Evolutionary conservation across 768 basidiomycete genomes (phyloP).

Genomic region (Pluteus cervinus): DNA sequence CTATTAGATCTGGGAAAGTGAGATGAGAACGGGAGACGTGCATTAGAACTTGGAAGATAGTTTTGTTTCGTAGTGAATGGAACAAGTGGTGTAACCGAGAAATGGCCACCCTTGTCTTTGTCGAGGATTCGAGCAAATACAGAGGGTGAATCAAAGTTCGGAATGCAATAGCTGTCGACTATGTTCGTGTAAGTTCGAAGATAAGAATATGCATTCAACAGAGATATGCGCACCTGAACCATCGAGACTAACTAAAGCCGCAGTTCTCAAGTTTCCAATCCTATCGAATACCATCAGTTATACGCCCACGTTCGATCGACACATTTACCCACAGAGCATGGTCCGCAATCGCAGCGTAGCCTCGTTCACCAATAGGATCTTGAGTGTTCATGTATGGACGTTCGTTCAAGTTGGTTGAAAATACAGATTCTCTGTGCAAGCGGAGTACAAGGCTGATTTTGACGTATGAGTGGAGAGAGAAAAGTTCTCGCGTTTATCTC

Average conservation of each 20-base stretch:
- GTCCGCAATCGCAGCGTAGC: conserved; percentile 71
- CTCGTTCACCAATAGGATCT: conserved; percentile 47
- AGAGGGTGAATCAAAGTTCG: conserved; percentile 91
- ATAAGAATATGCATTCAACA: not conserved
- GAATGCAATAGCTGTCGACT: conserved; percentile 93
- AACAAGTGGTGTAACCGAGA: conserved; percentile 73
- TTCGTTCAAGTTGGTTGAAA: too few species aligned
- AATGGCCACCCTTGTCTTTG: conserved; percentile 90
- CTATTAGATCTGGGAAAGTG: conserved; percentile 3
- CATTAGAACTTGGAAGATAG: conserved; percentile 79
- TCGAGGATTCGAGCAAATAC: conserved; percentile 87
- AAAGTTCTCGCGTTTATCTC: too few species aligned
- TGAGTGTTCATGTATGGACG: conserved; percentile 63
- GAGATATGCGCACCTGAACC: conserved; percentile 55
- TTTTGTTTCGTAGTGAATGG: conserved; percentile 75
- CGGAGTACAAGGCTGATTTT: too few species aligned
- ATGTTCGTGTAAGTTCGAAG: not conserved
- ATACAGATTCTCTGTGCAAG: too few species aligned
- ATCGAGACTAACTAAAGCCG: conserved; percentile 77
- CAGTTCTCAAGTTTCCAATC: conserved; percentile 80
- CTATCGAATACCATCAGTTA: conserved; percentile 27
- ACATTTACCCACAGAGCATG: conserved; percentile 62
- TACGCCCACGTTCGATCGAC: conserved; percentile 3
- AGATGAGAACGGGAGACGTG: conserved; percentile 22
- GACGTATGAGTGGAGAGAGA: too few species aligned